Conservation (phyloP, 2,329 filamentous ascomycete species). For the Penicillium sp. region DNA sequence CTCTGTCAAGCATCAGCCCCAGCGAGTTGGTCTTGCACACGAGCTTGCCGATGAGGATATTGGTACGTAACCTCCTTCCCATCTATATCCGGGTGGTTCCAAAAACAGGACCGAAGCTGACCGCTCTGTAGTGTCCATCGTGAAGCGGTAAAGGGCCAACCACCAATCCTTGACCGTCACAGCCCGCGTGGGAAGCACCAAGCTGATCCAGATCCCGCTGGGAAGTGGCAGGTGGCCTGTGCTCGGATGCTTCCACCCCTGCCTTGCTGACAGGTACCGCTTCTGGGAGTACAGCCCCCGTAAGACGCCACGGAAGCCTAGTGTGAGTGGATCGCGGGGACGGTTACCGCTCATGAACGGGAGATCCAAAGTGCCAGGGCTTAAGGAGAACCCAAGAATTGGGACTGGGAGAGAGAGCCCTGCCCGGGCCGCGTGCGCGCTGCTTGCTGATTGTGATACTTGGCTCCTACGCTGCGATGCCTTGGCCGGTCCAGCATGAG, state of each 20-base stretch:
- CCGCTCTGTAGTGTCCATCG: constrained; percentile 54
- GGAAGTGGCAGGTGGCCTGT: constrained; percentile 19
- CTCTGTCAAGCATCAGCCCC: constrained; percentile 97
- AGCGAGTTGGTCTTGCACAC: constrained; percentile 85
- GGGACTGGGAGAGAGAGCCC: constrained; percentile 3
- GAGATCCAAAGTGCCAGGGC: constrained; percentile 4
- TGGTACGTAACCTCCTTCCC: constrained; percentile 55
- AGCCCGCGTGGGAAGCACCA: constrained; percentile 27
- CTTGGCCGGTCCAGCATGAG: constrained; percentile 5
- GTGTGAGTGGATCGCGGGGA: constrained; percentile 18
- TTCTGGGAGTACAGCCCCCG: constrained; percentile 17
- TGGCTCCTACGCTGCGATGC: constrained; percentile 1
- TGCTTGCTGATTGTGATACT: constrained; percentile 18
- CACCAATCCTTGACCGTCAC: constrained; percentile 21
- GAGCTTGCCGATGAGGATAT: constrained; percentile 97
- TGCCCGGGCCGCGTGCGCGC: constrained; percentile 7
- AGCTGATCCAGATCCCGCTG: constrained; percentile 23
- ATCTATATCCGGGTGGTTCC: background rate
- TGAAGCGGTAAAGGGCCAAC: constrained; percentile 57
- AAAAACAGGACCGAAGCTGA: constrained; percentile 21
- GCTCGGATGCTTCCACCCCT: constrained; percentile 14
- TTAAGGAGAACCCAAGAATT: constrained; percentile 6
- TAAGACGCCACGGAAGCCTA: constrained; percentile 24
- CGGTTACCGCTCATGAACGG: constrained; percentile 18
- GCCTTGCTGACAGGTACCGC: constrained; percentile 25